A percentile compares a stretch with the other conserved stretches of the same genome.
Evolutionary conservation across 176 grass and related monocot species (phyloP).

Genomic region (Carex scoparia): DNA sequence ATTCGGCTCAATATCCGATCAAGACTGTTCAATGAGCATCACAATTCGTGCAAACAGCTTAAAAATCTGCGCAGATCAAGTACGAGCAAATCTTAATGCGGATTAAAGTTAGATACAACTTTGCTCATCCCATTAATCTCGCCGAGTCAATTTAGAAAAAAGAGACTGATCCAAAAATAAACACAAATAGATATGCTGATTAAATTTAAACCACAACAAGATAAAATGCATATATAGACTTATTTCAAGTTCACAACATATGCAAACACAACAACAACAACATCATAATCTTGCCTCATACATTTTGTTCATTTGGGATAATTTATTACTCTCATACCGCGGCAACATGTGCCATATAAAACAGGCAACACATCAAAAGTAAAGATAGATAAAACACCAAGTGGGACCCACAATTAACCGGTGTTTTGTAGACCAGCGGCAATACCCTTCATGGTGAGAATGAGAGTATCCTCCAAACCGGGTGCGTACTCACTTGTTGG

Average conservation of each 20-base stretch:
- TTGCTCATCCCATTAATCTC: too few relatives aligned
- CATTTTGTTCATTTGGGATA: slow-evolving; percentile 1
- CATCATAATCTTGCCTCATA: slow-evolving; percentile 1
- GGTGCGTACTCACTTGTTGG: slow-evolving; percentile 79
- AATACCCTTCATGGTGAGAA: slow-evolving; percentile 98
- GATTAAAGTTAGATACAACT: too few relatives aligned
- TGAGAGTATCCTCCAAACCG: slow-evolving; percentile 89
- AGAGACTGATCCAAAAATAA: background rate
- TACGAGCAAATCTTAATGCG: too few relatives aligned
- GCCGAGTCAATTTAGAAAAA: background rate
- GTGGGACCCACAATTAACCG: slow-evolving; percentile 35
- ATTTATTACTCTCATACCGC: background rate
- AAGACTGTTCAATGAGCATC: too few relatives aligned
- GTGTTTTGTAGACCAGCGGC: slow-evolving; percentile 97
- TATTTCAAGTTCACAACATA: slow-evolving; percentile 5
- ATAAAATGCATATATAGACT: slow-evolving; percentile 18
- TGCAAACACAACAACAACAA: background rate
- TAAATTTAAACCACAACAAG: background rate
- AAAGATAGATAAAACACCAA: background rate
- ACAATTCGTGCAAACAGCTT: too few relatives aligned
- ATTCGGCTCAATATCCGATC: too few relatives aligned
- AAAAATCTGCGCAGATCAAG: too few relatives aligned
- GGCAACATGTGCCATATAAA: slow-evolving; percentile 4
- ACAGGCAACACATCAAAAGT: background rate
- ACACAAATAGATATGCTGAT: background rate